A percentile compares a stretch with the other conserved stretches of the same genome.
Evolutionary conservation across 2,329 filamentous ascomycete genomes (phyloP).

Genomic region (Claviceps sp.): DNA sequence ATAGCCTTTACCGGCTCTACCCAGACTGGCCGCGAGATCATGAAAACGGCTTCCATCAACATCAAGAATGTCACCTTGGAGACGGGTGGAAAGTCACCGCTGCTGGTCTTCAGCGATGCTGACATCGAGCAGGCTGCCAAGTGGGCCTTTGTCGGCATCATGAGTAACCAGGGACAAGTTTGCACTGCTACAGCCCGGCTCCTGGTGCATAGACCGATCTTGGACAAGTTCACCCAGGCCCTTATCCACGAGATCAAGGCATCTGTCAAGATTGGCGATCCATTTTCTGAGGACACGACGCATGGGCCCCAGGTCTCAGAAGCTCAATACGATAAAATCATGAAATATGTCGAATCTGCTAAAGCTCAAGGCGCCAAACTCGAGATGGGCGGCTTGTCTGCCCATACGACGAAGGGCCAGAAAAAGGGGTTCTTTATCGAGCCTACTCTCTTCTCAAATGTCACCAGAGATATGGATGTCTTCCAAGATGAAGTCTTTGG

Average conservation of each 20-base stretch:
- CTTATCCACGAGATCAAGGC: conserved; percentile 47
- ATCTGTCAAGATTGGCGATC: conserved; percentile 54
- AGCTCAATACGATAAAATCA: conserved; percentile 54
- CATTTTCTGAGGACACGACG: conserved; percentile 54
- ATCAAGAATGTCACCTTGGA: conserved; percentile 55
- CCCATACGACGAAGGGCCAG: conserved; percentile 16
- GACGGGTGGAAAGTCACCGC: conserved; percentile 52
- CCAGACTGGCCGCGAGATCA: conserved; percentile 56
- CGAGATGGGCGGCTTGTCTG: conserved; percentile 45
- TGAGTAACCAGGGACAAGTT: conserved; percentile 50
- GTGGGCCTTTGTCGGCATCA: conserved; percentile 34
- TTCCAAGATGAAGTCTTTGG: conserved; percentile 35
- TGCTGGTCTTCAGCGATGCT: conserved; percentile 52
- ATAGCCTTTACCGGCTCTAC: conserved; percentile 71
- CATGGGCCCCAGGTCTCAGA: conserved; percentile 65
- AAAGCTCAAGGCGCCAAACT: conserved; percentile 59
- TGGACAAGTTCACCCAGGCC: conserved; percentile 47
- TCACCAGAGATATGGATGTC: conserved; percentile 27
- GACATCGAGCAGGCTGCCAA: conserved; percentile 57
- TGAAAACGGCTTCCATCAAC: conserved; percentile 58
- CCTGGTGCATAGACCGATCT: conserved; percentile 46
- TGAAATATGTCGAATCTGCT: conserved; percentile 56
- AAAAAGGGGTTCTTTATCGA: conserved; percentile 33
- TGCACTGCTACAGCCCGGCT: conserved; percentile 53
- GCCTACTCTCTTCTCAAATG: conserved; percentile 31